Conservation (phyloP, 2,329 filamentous ascomycete genomes). For the Paecilomyces variotii region DNA sequence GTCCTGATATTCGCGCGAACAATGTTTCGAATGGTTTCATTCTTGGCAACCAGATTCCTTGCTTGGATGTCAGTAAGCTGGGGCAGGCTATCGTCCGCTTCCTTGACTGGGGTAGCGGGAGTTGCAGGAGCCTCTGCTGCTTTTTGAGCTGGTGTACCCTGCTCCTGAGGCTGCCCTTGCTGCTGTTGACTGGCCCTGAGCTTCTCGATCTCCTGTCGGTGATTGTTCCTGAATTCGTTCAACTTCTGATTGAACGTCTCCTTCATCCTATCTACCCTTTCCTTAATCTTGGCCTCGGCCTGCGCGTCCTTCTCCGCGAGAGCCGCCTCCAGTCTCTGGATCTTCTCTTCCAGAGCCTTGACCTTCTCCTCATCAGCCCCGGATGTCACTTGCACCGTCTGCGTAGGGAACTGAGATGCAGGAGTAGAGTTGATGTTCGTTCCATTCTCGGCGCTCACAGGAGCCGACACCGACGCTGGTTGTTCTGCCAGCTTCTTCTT, state of each 20-base stretch:
- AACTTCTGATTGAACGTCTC: conserved; percentile 64
- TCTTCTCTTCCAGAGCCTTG: conserved; percentile 54
- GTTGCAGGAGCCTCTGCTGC: conserved; percentile 11
- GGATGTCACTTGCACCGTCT: conserved; percentile 10
- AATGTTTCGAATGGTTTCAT: conserved; percentile 42
- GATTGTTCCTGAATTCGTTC: conserved; percentile 42
- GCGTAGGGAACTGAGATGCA: conserved; percentile 5
- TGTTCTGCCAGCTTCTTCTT: conserved; percentile 47
- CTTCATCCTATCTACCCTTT: conserved; percentile 52
- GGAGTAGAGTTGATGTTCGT: conserved; percentile 28
- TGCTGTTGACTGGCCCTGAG: conserved; percentile 40
- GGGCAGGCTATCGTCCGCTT: conserved; percentile 27
- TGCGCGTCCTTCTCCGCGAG: conserved; percentile 45
- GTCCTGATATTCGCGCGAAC: conserved; percentile 52
- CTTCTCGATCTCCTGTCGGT: conserved; percentile 43
- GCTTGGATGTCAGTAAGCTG: conserved; percentile 43
- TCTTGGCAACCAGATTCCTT: conserved; percentile 42
- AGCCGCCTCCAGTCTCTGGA: conserved; percentile 45
- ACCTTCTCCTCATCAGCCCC: conserved; percentile 47
- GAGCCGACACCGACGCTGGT: conserved; percentile 31
- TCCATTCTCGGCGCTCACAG: conserved; percentile 43
- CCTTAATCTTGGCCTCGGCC: conserved; percentile 42
- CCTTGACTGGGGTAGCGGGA: conserved; percentile 21
- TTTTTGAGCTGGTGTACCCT: conserved; percentile 12
- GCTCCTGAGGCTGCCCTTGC: conserved; percentile 23